phyloP scores from a whole-genome alignment of 352 stramenopile genomes.

The Lagenidium sp. region DNA sequence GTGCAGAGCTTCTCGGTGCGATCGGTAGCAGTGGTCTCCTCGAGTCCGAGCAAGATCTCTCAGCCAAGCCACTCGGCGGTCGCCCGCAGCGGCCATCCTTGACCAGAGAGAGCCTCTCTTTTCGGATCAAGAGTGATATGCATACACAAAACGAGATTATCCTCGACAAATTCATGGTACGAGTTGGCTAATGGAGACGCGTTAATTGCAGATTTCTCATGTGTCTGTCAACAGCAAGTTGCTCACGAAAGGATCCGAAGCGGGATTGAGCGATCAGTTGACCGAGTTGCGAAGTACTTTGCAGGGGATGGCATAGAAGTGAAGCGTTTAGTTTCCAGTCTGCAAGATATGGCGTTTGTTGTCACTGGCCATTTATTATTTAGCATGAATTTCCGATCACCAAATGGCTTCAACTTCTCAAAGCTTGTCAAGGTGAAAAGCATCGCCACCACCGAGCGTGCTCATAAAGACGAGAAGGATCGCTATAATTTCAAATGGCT shows the following conservation, averaged over 20 bases:
- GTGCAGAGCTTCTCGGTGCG: constrained; percentile 47
- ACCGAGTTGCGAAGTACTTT: constrained; percentile 20
- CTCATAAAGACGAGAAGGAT: constrained; percentile 37
- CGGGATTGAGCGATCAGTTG: constrained; percentile 36
- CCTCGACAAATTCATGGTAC: constrained; percentile 73
- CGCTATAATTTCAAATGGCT: constrained; percentile 92
- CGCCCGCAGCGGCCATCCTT: constrained; percentile 6
- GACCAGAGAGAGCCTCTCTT: constrained; percentile 12
- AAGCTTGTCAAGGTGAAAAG: constrained; percentile 81
- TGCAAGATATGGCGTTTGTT: constrained; percentile 75
- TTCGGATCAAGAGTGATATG: constrained; percentile 23
- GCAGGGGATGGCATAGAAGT: constrained; percentile 20
- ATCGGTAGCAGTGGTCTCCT: constrained; percentile 30
- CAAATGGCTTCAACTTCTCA: constrained; percentile 73
- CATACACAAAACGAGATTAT: constrained; percentile 48
- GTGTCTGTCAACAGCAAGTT: constrained; percentile 31
- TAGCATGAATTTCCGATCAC: constrained; percentile 68
- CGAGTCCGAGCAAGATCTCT: too few species aligned
- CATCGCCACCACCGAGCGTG: constrained; percentile 35
- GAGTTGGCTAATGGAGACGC: neutral
- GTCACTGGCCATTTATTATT: constrained; percentile 67
- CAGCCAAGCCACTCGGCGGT: neutral
- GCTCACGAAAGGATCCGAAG: constrained; percentile 51
- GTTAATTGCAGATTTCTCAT: neutral
- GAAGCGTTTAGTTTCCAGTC: constrained; percentile 26